A percentile compares a stretch with the other conserved stretches of the same genome.
Evolutionary conservation across 2,329 filamentous ascomycete genomes (phyloP).

Genomic region (Colletotrichum higginsianum): DNA sequence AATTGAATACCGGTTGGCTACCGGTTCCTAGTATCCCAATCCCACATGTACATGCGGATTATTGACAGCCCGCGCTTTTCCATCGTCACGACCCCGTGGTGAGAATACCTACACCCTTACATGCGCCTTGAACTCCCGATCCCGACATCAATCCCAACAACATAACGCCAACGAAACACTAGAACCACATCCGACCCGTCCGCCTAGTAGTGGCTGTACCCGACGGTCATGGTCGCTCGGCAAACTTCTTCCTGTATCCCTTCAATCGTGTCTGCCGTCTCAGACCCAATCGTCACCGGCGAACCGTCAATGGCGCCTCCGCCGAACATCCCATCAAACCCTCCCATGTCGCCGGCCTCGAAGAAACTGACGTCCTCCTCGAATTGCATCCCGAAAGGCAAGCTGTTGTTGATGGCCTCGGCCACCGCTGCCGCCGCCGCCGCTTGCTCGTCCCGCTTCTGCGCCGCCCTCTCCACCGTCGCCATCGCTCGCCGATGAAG

Average conservation of each 20-base stretch:
- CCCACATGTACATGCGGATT: too few species aligned
- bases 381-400: slow-evolving; percentile 31
- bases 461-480: slow-evolving; percentile 32
- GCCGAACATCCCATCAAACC: slow-evolving; percentile 1
- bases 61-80: too few species aligned
- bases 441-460: slow-evolving; percentile 20
- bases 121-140: not conserved
- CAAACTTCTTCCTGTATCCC: not conserved
- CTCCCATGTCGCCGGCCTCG: slow-evolving; percentile 3
- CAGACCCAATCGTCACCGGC: slow-evolving; percentile 2
- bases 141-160: not conserved
- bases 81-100: too few species aligned
- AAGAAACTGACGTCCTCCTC: slow-evolving; percentile 36
- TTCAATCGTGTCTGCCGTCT: not conserved
- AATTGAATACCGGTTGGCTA: not conserved
- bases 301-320: not conserved
- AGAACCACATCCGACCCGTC: not conserved
- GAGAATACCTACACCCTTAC: too few species aligned
- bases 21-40: not conserved
- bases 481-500: slow-evolving; percentile 37
- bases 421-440: slow-evolving; percentile 13
- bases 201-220: slow-evolving; percentile 4
- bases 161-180: not conserved
- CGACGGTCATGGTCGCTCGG: not conserved
- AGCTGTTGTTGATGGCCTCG: slow-evolving; percentile 6